Evolutionary conservation across 2,329 filamentous ascomycete species (phyloP).

Genomic region (Emmonsiellopsis sp.): DNA sequence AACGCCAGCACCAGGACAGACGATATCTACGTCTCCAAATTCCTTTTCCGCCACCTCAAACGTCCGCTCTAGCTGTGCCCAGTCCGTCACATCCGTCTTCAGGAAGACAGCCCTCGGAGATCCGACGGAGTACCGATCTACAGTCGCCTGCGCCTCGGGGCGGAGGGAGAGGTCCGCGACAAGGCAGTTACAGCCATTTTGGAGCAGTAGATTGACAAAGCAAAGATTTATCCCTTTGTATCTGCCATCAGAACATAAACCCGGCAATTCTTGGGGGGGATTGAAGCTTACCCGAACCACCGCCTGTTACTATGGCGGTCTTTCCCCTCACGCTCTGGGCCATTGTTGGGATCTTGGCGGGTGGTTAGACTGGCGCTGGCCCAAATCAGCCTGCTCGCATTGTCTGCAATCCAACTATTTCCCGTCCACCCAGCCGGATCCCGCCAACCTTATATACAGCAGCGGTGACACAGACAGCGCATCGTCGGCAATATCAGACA

Average conservation of each 20-base stretch:
- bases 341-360: constrained; percentile 18
- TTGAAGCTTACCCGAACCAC: constrained; percentile 39
- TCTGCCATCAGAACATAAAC: constrained; percentile 2
- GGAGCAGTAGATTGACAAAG: constrained; percentile 35
- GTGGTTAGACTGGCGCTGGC: no score
- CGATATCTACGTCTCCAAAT: constrained; percentile 40
- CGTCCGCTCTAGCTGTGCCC: constrained; percentile 41
- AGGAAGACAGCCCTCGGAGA: constrained; percentile 34
- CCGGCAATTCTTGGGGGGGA: neutral
- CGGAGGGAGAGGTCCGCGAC: constrained; percentile 38
- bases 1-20: constrained; percentile 39
- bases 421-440: no score
- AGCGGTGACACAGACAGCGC: no score
- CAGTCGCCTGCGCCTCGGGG: constrained; percentile 34
- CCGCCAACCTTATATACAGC: no score
- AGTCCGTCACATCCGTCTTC: constrained; percentile 41
- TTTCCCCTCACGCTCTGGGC: constrained; percentile 35
- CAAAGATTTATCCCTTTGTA: constrained; percentile 37
- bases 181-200: constrained; percentile 38
- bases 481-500: no score
- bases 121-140: constrained; percentile 27
- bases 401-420: no score
- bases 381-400: no score
- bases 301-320: constrained; percentile 47
- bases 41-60: constrained; percentile 41